These are phyloP conservation scores for Neurospora tetraspora DNA, from an alignment of 495 filamentous ascomycete genomes.

Conservation along the genomic window DNA sequence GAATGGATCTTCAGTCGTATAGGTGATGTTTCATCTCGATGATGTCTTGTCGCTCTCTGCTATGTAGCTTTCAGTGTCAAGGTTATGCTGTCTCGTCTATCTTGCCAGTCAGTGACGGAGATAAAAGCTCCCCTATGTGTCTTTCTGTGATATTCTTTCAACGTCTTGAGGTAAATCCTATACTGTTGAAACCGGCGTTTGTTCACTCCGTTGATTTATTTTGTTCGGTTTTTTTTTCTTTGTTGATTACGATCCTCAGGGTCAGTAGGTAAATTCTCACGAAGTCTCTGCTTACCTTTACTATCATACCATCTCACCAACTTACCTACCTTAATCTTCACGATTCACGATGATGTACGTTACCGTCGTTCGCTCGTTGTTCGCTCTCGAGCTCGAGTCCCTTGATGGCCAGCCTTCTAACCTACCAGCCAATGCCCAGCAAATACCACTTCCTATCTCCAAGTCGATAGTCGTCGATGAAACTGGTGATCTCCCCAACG, in stretches of 20 bases:
- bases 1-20: background rate
- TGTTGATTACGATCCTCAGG: background rate
- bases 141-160: background rate
- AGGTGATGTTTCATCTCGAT: background rate
- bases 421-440: background rate
- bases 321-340: background rate
- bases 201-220: background rate
- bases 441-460: background rate
- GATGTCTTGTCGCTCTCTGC: background rate
- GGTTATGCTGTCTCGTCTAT: background rate
- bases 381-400: background rate
- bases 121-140: background rate
- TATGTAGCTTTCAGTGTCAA: background rate
- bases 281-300: background rate
- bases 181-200: background rate
- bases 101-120: background rate
- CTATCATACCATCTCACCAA: background rate
- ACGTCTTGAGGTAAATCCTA: background rate
- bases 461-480: background rate
- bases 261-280: background rate
- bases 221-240: background rate
- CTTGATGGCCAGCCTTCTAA: background rate
- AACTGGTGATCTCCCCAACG: background rate
- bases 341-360: background rate
- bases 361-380: background rate